These are phyloP conservation scores for Leucogyrophana mollusca DNA, from an alignment of 768 basidiomycete genomes.

Conservation along the genomic window DNA sequence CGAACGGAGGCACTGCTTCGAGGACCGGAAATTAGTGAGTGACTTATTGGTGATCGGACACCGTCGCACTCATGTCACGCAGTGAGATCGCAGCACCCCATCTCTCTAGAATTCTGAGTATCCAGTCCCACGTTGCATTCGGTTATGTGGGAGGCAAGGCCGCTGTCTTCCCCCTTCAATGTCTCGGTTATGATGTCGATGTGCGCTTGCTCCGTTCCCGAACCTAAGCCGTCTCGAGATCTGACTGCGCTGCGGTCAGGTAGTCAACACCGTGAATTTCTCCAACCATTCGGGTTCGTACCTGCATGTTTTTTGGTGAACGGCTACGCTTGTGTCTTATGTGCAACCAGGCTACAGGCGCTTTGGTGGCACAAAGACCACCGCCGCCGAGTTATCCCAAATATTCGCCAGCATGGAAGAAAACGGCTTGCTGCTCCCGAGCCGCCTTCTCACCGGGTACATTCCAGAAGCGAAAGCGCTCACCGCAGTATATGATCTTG, in stretches of 20 bases:
- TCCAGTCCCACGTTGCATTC: conserved; percentile 91
- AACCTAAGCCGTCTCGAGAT: conserved; percentile 5
- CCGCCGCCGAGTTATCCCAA: conserved; percentile 68
- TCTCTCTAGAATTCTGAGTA: conserved; percentile 64
- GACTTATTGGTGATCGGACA: too few relatives aligned
- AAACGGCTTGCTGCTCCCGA: conserved; percentile 72
- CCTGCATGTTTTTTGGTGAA: too few relatives aligned
- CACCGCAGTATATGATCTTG: conserved; percentile 60
- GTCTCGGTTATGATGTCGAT: conserved; percentile 94
- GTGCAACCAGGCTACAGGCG: conserved; percentile 69
- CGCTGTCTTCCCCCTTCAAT: conserved; percentile 76
- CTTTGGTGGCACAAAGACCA: conserved; percentile 76
- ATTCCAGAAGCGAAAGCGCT: conserved; percentile 83
- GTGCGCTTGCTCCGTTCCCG: conserved; percentile 46
- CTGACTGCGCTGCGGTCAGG: too few relatives aligned
- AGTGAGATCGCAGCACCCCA: too few relatives aligned
- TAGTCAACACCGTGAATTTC: conserved; percentile 91
- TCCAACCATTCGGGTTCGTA: conserved; percentile 86
- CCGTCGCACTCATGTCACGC: too few relatives aligned
- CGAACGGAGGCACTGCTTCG: too few relatives aligned
- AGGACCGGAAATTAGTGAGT: too few relatives aligned
- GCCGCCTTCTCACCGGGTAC: conserved; percentile 86
- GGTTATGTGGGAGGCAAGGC: conserved; percentile 93
- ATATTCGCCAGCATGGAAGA: conserved; percentile 74
- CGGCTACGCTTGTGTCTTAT: not conserved